Conservation (phyloP, 164 flowering plant genomes). For the Nymphaea thermarum region DNA sequence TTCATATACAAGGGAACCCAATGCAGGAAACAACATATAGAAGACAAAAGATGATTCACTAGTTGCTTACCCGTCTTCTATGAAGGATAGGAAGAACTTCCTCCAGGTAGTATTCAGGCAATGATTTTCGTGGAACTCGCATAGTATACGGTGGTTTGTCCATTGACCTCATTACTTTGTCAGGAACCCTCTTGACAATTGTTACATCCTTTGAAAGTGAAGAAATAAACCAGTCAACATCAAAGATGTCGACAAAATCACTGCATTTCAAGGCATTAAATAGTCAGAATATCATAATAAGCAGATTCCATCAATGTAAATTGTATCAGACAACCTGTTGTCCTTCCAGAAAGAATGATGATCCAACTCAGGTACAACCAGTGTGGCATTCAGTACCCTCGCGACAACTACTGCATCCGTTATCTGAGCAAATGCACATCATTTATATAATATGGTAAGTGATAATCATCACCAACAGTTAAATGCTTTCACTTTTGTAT, state of each 20-base stretch:
- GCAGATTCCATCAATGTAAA: no score
- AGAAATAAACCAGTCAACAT: slow-evolving; percentile 87
- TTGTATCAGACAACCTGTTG: slow-evolving; percentile 41
- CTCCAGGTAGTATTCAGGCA: slow-evolving; percentile 78
- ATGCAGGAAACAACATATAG: no score
- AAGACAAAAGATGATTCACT: neutral
- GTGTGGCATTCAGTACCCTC: slow-evolving; percentile 88
- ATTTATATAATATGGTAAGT: no score
- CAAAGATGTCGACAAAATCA: slow-evolving; percentile 75
- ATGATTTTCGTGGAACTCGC: slow-evolving; percentile 95
- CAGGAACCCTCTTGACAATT: slow-evolving; percentile 70
- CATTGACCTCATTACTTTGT: slow-evolving; percentile 82
- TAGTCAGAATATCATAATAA: neutral
- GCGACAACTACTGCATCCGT: slow-evolving; percentile 98
- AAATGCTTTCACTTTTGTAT: no score
- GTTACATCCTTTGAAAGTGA: slow-evolving; percentile 81
- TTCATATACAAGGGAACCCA: no score
- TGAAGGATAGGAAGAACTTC: slow-evolving; percentile 86
- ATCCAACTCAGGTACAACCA: slow-evolving; percentile 91
- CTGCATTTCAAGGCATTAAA: slow-evolving; percentile 38
- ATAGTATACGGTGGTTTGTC: slow-evolving; percentile 94
- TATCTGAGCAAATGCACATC: slow-evolving; percentile 34
- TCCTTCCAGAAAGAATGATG: slow-evolving; percentile 97
- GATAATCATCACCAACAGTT: no score
- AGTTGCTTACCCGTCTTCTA: slow-evolving; percentile 71